phyloP scores from a whole-genome alignment of 768 basidiomycete species.

The Trametes gibbosa region DNA sequence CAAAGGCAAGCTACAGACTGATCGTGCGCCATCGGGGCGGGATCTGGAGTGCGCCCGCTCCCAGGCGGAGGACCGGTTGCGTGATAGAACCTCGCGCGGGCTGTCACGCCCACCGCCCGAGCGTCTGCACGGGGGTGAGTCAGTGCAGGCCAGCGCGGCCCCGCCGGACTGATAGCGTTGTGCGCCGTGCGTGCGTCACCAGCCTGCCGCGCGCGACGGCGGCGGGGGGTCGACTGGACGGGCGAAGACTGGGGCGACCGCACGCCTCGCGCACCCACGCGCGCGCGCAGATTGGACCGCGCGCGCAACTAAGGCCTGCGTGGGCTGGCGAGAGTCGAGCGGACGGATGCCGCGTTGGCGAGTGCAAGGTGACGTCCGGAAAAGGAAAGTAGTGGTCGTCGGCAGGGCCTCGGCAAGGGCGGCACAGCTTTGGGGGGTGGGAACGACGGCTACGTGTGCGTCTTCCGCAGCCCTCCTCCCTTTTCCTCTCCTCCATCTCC shows the following conservation, averaged over 20 bases:
- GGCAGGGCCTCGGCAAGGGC: slow-evolving; percentile 17
- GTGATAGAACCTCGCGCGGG: slow-evolving; percentile 14
- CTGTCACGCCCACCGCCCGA: slow-evolving; percentile 6
- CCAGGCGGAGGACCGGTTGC: slow-evolving; percentile 7
- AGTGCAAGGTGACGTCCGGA: slow-evolving; percentile 8
- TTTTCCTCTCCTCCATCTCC: slow-evolving; percentile 20
- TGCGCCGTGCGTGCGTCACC: background rate
- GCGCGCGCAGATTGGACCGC: too few species aligned
- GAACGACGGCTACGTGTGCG: slow-evolving; percentile 21
- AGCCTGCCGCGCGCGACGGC: too few species aligned
- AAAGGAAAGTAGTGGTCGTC: slow-evolving; percentile 13
- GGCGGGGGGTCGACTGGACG: too few species aligned
- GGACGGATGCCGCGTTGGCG: slow-evolving; percentile 17
- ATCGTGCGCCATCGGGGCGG: slow-evolving; percentile 1
- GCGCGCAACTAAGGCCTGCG: too few species aligned
- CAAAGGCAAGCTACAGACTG: slow-evolving; percentile 8
- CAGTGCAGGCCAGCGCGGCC: slow-evolving; percentile 10
- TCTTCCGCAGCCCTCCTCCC: slow-evolving; percentile 21
- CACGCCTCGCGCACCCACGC: too few species aligned
- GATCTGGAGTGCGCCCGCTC: slow-evolving; percentile 12
- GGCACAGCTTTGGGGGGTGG: slow-evolving; percentile 22
- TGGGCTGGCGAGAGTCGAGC: too few species aligned
- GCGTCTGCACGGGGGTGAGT: slow-evolving; percentile 9
- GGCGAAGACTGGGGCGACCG: too few species aligned
- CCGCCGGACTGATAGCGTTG: slow-evolving; percentile 5